Evolutionary conservation across 1,139 yeast species (phyloP).

Genomic region (Magnusiomyces ingens): DNA sequence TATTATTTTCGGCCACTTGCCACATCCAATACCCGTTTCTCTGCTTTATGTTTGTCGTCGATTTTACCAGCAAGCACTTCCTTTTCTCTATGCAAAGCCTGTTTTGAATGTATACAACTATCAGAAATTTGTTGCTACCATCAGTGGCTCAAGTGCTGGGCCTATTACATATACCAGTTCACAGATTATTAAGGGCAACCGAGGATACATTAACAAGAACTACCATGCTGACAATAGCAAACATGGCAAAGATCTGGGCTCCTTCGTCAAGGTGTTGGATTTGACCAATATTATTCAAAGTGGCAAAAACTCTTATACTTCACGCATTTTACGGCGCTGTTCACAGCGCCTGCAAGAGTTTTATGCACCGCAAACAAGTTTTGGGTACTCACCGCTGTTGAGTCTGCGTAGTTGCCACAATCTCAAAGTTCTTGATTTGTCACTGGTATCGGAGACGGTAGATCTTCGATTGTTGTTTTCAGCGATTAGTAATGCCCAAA

Average conservation of each 20-base stretch:
- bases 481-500: constrained; percentile 56
- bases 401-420: constrained; percentile 65
- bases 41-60: constrained; percentile 54
- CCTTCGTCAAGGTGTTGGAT: constrained; percentile 44
- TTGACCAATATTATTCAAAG: constrained; percentile 74
- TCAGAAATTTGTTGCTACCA: constrained; percentile 61
- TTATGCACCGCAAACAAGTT: constrained; percentile 91
- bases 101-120: constrained; percentile 60
- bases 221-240: constrained; percentile 1
- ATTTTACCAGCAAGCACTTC: constrained; percentile 54
- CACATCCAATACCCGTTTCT: constrained; percentile 37
- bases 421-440: constrained; percentile 61
- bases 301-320: constrained; percentile 89
- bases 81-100: constrained; percentile 61
- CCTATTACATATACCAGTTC: not conserved
- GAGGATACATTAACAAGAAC: not conserved
- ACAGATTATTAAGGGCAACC: constrained; percentile 2
- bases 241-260: constrained; percentile 27
- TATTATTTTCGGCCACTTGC: constrained; percentile 43
- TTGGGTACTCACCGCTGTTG: constrained; percentile 82
- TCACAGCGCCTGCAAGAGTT: constrained; percentile 56
- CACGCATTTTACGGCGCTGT: constrained; percentile 72
- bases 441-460: constrained; percentile 88
- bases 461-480: constrained; percentile 71
- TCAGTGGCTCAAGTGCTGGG: constrained; percentile 28